A percentile compares a stretch with the other conserved stretches of the same genome.
Evolutionary conservation across 179 eudicot genomes (phyloP).

Genomic region (Vitellaria paradoxa): DNA sequence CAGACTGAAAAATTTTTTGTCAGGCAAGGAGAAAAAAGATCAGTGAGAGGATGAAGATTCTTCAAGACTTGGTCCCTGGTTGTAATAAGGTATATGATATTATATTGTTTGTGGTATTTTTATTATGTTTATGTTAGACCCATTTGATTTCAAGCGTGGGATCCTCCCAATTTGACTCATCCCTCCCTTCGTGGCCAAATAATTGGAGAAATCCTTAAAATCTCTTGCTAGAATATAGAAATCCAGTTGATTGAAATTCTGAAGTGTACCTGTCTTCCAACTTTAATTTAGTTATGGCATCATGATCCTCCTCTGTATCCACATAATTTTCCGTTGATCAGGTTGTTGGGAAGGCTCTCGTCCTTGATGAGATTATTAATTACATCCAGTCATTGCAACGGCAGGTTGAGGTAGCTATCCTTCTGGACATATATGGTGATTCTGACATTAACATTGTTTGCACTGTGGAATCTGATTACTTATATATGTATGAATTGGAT

Average conservation of each 20-base stretch:
- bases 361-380: constrained; percentile 91
- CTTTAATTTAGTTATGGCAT: not conserved
- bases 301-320: not conserved
- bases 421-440: not conserved
- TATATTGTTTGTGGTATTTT: not conserved
- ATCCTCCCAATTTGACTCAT: not conserved
- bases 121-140: not conserved
- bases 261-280: not conserved
- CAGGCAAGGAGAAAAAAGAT: constrained; percentile 94
- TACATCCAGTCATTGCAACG: constrained; percentile 84
- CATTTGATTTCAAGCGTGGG: not conserved
- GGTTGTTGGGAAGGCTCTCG: constrained; percentile 90
- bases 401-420: constrained; percentile 73
- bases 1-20: constrained; percentile 6
- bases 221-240: not conserved
- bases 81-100: constrained; percentile 64
- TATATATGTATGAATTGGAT: constrained; percentile 5
- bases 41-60: constrained; percentile 86
- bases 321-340: constrained; percentile 17
- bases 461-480: constrained; percentile 10
- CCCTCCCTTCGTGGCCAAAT: not conserved
- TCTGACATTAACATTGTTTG: not conserved
- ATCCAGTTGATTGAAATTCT: constrained; percentile 12
- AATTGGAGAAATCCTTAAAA: not conserved
- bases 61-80: constrained; percentile 94